These are phyloP conservation scores for Tetraselmis chui DNA, from an alignment of 139 green algal species.

Conservation along the genomic window DNA sequence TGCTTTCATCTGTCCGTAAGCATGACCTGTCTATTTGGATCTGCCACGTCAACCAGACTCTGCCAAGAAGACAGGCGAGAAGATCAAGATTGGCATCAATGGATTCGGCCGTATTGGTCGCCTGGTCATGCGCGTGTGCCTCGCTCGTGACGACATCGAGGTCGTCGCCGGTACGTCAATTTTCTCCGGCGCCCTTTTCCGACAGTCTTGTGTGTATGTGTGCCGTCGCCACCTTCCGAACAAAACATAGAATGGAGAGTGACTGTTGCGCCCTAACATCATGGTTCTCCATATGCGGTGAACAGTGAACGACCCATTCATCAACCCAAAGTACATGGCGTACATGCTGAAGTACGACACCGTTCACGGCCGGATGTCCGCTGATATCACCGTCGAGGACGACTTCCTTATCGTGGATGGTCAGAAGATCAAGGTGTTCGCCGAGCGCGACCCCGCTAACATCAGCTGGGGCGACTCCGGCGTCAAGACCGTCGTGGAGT, in stretches of 20 bases:
- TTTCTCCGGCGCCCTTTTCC: conserved; percentile 4
- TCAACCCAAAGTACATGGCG: conserved; percentile 51
- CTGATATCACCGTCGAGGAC: conserved; percentile 33
- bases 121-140: conserved; percentile 52
- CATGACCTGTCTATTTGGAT: no score
- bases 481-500: conserved; percentile 83
- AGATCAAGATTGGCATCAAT: conserved; percentile 83
- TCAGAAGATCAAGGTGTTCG: conserved; percentile 60
- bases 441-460: conserved; percentile 65
- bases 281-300: not conserved
- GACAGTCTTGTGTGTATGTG: not conserved
- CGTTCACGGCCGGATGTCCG: conserved; percentile 63
- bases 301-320: conserved; percentile 87
- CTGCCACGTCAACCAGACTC: no score
- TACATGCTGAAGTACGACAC: conserved; percentile 93
- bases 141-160: conserved; percentile 72
- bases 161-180: conserved; percentile 36
- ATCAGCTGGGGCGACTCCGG: conserved; percentile 76
- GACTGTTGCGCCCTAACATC: not conserved
- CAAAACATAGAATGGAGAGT: no score
- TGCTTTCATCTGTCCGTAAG: no score
- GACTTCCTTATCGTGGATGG: conserved; percentile 57
- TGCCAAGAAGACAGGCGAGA: conserved; percentile 17
- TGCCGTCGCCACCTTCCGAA: no score
- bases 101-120: conserved; percentile 88